Base-by-base conservation (phyloP, 345 rosid species). In the Eucalyptus viminalis region DNA sequence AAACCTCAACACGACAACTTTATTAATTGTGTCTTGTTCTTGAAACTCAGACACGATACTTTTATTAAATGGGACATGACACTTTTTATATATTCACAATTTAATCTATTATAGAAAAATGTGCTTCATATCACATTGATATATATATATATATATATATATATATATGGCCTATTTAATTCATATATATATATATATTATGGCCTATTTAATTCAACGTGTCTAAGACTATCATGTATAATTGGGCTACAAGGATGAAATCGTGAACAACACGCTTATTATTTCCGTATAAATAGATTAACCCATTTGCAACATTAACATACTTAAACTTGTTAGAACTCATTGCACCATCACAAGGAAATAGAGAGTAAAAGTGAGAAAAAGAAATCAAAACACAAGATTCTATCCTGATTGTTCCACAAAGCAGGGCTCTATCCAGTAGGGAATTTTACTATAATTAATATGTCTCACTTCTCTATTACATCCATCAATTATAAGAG, bases 191-290 rank as follows among this genome's bases (percentile, higher is more conserved):
- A 37, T 37, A 37, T 37, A 40, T 40, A 40, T 40, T 8, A 40
- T 11, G 27, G 13, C 27, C 6, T 69, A 40, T 34, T 17, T 9
- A 37, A 37, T 37, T 37, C 13, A 19, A 40, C 6, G 3, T 76
- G 29, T 37, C 83, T 11, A 19, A 19, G 47, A 22, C 47, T 76
- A 22, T 76, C 83, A 11, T 21, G 27, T 76, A 40, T 21, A 21
- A 40, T 40, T 4, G 5, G 14, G 27, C 27, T 76, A 37, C 43
- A 76, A 37, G 8, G 45, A 29, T 76, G 47, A 5, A 76, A 76
- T 3, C 1, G 8, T 11, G 8, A 21, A 11, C 5, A 1, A 2
- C 27, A 1, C 1, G 6, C 29, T 40, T 21, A 76, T 11, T 6
- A 11, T 22, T 76, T 19, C 12, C 2, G 1, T 40, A 40, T 76